Conservation (phyloP, 2,329 filamentous ascomycete species). For the Fusarium pseudocircinatum region DNA sequence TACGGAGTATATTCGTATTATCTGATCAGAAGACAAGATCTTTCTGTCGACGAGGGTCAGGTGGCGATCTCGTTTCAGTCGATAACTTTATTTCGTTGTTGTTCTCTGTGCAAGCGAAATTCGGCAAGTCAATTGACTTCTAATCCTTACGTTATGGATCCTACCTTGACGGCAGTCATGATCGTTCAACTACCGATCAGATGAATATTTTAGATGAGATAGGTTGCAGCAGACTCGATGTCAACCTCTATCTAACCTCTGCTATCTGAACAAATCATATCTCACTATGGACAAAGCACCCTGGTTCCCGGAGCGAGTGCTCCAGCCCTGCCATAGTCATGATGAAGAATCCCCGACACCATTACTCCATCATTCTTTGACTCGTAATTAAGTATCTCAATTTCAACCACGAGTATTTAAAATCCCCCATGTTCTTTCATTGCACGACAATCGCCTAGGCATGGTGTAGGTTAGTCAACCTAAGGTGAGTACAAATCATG, state of each 20-base stretch:
- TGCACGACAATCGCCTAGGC: background rate
- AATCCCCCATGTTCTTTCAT: background rate
- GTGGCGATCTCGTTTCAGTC: background rate
- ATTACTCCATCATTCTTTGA: background rate
- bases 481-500: background rate
- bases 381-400: background rate
- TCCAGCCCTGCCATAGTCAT: background rate
- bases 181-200: background rate
- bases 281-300: background rate
- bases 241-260: background rate
- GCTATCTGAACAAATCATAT: background rate
- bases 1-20: background rate
- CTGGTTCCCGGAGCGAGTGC: background rate
- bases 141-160: background rate
- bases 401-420: background rate
- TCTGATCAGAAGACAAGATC: background rate
- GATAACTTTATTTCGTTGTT: background rate
- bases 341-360: background rate
- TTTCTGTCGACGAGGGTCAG: background rate
- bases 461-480: slow-evolving; percentile 2
- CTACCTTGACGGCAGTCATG: background rate
- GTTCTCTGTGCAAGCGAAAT: background rate
- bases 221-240: background rate
- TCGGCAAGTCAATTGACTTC: background rate
- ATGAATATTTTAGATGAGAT: background rate